phyloP scores from a whole-genome alignment of 768 basidiomycete species.

The Postia placenta region DNA sequence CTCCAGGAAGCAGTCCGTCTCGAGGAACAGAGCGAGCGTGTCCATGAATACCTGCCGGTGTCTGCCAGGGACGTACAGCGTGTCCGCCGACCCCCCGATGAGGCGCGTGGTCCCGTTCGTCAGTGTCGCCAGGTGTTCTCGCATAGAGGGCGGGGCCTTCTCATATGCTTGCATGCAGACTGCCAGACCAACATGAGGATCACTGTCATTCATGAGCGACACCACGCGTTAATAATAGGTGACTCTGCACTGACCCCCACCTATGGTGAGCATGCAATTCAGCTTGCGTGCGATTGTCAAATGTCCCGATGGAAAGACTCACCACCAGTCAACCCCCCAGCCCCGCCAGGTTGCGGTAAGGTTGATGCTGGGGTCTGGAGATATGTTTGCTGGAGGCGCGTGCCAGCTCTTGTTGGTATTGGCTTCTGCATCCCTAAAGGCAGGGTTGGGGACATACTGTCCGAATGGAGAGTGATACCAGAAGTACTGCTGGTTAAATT shows the following conservation, averaged over 20 bases:
- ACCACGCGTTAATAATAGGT: not conserved
- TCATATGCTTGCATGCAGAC: conserved; percentile 38
- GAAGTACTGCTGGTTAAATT: conserved; percentile 38
- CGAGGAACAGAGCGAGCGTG: conserved; percentile 36
- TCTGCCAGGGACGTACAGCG: conserved; percentile 41
- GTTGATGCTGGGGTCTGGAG: conserved; percentile 33
- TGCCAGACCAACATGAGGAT: conserved; percentile 37
- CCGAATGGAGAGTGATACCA: conserved; percentile 48
- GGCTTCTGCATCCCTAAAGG: conserved; percentile 17
- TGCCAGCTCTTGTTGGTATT: conserved; percentile 20
- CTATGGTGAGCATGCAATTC: conserved; percentile 16
- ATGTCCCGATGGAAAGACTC: no score
- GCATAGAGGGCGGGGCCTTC: conserved; percentile 30
- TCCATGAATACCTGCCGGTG: conserved; percentile 36
- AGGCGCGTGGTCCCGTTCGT: conserved; percentile 30
- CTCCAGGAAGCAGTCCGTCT: conserved; percentile 44
- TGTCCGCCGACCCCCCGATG: conserved; percentile 44
- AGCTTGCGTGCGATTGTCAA: not conserved
- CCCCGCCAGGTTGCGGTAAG: conserved; percentile 36
- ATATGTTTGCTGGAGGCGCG: conserved; percentile 34
- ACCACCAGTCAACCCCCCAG: conserved; percentile 40
- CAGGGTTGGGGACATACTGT: conserved; percentile 35
- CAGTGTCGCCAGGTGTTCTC: conserved; percentile 30
- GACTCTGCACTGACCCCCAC: conserved; percentile 33
- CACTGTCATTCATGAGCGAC: conserved; percentile 19